These are phyloP conservation scores for Laetiporus sulphureus DNA, from an alignment of 1,284 basidiomycete genomes.

Conservation along the genomic window DNA sequence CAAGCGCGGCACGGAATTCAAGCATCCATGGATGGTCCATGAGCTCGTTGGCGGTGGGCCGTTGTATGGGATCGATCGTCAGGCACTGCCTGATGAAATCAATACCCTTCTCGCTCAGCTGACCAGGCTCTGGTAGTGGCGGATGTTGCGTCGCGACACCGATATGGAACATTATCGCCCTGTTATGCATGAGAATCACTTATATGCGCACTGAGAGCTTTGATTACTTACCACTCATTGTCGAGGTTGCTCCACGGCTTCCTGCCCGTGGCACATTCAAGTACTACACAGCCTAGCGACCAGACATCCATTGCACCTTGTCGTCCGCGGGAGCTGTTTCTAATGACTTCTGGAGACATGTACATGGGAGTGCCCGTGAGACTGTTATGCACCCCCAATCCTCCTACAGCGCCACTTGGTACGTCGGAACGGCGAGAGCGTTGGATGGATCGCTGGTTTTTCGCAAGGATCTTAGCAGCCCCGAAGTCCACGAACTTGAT, in stretches of 20 bases:
- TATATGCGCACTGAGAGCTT: not conserved
- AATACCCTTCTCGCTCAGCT: slow-evolving; percentile 88
- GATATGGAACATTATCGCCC: slow-evolving; percentile 99
- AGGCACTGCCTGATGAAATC: slow-evolving; percentile 93
- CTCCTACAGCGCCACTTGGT: slow-evolving; percentile 24
- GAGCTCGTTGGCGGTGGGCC: slow-evolving; percentile 84
- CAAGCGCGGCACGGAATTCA: slow-evolving; percentile 64
- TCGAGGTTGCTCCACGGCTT: slow-evolving; percentile 99
- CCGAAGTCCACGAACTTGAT: slow-evolving; percentile 99
- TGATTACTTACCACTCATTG: slow-evolving; percentile 83
- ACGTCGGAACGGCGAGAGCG: slow-evolving; percentile 55
- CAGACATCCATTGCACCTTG: slow-evolving; percentile 99
- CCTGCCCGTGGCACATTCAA: slow-evolving; percentile 94
- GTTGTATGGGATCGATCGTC: slow-evolving; percentile 78
- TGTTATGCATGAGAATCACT: slow-evolving; percentile 23
- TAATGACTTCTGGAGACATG: slow-evolving; percentile 99
- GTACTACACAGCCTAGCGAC: slow-evolving; percentile 93
- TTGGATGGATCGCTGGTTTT: slow-evolving; percentile 86
- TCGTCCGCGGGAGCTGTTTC: slow-evolving; percentile 79
- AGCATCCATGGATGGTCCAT: slow-evolving; percentile 91
- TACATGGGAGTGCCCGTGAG: slow-evolving; percentile 99
- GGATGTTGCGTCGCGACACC: slow-evolving; percentile 97
- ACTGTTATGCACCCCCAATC: slow-evolving; percentile 69
- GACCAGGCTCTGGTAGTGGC: slow-evolving; percentile 86
- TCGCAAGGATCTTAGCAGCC: slow-evolving; percentile 95